Evolutionary conservation across 208 protist genomes (phyloP).

Genomic region (Trypanosoma conorhini): DNA sequence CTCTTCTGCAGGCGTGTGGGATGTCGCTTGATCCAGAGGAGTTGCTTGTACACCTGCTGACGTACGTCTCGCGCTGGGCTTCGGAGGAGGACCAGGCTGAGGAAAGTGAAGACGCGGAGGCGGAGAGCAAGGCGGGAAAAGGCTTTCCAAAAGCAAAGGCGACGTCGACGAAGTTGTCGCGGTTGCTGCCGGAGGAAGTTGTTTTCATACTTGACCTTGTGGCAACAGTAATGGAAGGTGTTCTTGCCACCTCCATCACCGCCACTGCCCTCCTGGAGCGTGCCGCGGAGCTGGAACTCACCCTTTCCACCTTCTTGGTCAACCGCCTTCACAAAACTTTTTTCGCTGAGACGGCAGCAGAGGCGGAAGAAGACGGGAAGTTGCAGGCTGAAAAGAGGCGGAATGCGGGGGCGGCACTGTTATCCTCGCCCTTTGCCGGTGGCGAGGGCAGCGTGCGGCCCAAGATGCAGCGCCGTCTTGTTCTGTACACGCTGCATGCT

Average conservation of each 20-base stretch:
- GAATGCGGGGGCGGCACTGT: neutral
- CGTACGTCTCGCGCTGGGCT: slow-evolving; percentile 31
- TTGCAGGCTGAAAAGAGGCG: neutral
- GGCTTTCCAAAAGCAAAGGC: neutral
- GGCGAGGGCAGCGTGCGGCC: slow-evolving; percentile 4
- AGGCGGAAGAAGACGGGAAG: slow-evolving; percentile 14
- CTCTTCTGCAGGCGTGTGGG: slow-evolving; percentile 44
- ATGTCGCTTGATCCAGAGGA: slow-evolving; percentile 64
- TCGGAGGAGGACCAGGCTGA: slow-evolving; percentile 18
- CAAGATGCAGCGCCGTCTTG: slow-evolving; percentile 31
- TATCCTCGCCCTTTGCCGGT: slow-evolving; percentile 4
- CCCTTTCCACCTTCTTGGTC: slow-evolving; percentile 48
- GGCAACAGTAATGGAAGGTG: slow-evolving; percentile 59
- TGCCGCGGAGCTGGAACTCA: slow-evolving; percentile 76
- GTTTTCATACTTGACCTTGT: slow-evolving; percentile 66
- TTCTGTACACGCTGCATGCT: slow-evolving; percentile 44
- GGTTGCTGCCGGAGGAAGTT: slow-evolving; percentile 31
- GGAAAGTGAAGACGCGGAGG: neutral
- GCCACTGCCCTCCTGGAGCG: slow-evolving; percentile 67
- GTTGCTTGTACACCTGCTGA: slow-evolving; percentile 42
- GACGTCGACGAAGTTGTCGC: neutral
- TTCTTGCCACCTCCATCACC: slow-evolving; percentile 65
- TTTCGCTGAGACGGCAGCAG: slow-evolving; percentile 8
- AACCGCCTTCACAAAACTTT: slow-evolving; percentile 29
- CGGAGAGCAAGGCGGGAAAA: neutral